Evolutionary conservation across 257 asterid species (phyloP), one percentile per base, ranked within the genome.

Genomic region (Schizonepeta tenuifolia): DNA sequence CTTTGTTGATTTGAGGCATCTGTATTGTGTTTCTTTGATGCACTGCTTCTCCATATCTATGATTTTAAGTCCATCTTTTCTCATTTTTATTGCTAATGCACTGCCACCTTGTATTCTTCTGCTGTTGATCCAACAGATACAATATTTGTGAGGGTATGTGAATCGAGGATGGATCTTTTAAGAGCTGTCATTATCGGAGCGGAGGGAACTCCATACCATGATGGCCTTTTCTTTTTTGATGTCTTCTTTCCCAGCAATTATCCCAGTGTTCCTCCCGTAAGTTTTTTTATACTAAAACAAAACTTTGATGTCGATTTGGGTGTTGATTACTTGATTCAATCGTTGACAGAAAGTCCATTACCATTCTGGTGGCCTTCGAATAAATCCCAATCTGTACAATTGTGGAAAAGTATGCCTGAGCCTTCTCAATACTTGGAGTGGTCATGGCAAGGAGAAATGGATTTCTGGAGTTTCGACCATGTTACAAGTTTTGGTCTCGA

Each of bases 131-230:
- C 65, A 17, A 71, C 89, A 94, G 99, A 90, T 71, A 75, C 79
- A 12, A 94, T 91, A 77, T 86, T 83, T 77, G 98, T 90, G 66
- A 81, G 99, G 88, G 98, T 86, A 50, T 91, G 86, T 24, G 99
- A 94, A 81, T 75, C 95, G n/a, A 86, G 96, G 80, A 91, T 94
- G 95, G 97, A 94, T 82, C 88, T 94, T 50, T 81, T 94, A 83
- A 81, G 97, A 85, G 98, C 98, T 44, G 96, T 84, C 70, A 88
- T 94, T 59, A 68, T 89, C 49, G 99, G 99, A 44, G 96, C 98
- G 33, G 97, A 90, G 76, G 98, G 99, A 73, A 94, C 99, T 36
- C 99, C 99, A 11, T 94, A 91, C 71, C 97, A 91, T 63, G 98
- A 90, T 69, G 98, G 98, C 28, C 96, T 94, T 76, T 94, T 82